Percentiles rank a stretch among this genome's conserved stretches.
phyloP scores from a whole-genome alignment of 108 stramenopile genomes.

The Skeletonema potamos region DNA sequence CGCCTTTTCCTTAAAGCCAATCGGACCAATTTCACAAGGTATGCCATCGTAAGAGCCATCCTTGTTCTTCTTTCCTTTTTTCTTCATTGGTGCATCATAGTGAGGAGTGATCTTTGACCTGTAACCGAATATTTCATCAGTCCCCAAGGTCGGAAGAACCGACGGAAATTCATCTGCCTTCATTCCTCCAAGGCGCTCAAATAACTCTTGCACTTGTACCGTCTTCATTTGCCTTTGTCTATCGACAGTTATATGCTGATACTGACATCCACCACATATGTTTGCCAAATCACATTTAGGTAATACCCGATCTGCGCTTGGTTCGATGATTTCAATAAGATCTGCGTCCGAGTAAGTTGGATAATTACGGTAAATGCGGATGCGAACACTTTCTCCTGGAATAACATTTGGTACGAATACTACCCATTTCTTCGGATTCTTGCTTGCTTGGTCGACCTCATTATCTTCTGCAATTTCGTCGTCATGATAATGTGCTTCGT shows the following conservation, averaged over 20 bases:
- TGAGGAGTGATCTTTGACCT: constrained; percentile 97
- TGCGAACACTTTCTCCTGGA: constrained; percentile 82
- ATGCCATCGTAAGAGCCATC: neutral
- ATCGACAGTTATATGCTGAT: constrained; percentile 91
- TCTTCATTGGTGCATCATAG: constrained; percentile 83
- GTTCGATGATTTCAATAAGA: constrained; percentile 73
- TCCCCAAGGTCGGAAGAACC: constrained; percentile 75
- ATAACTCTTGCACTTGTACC: constrained; percentile 79
- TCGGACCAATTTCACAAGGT: constrained; percentile 49
- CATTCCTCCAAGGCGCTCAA: constrained; percentile 70
- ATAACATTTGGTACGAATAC: constrained; percentile 91
- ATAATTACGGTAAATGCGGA: constrained; percentile 87
- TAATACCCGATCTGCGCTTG: constrained; percentile 75
- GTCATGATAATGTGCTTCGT: constrained; percentile 10
- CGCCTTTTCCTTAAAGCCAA: constrained; percentile 85
- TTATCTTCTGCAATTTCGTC: neutral
- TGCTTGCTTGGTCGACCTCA: neutral
- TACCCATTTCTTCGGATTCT: constrained; percentile 71
- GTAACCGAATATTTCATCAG: constrained; percentile 88
- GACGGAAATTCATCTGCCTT: constrained; percentile 35
- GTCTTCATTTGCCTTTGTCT: constrained; percentile 93
- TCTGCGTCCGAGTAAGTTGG: constrained; percentile 89
- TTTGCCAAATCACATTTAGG: constrained; percentile 83
- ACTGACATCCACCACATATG: constrained; percentile 96
- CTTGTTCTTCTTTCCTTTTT: constrained; percentile 24